Evolutionary conservation across 2,329 filamentous ascomycete genomes (phyloP), one percentile per base, ranked within the genome.

Genomic region (Talaromyces sp.): DNA sequence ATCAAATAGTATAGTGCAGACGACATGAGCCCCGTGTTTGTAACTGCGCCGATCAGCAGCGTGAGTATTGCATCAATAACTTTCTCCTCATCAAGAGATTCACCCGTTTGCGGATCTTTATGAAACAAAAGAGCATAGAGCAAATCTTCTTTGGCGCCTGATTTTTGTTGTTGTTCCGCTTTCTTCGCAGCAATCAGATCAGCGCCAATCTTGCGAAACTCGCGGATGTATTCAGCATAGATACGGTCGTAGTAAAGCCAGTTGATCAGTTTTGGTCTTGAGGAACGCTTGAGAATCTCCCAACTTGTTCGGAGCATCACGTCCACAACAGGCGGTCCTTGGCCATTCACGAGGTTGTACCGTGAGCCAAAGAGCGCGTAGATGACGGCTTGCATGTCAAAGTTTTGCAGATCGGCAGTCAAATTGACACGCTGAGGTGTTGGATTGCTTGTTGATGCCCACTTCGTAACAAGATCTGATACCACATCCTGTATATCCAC

Each of bases 1-100:
- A 89, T 69, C 2, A 92, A 77, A 58, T 87, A 79, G 67, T 86
- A 87, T 54, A 89, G 83, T 0, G 81, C 74, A 67, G 89, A 91
- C 0, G 86, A 83, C 10, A 91, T 71, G 17, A 88, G 74, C 2
- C 87, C 87, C 1, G 85, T 84, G 0, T 88, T 88, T 0, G 89
- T 91, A 66, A 90, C 88, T 63, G 90, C 87, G 2, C 86, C 79
- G 66, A 72, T 69, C 46, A 88, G 81, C 77, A 90, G 88, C 2
- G 83, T 82, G 57, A 88, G 83, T 65, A 90, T 85, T 69, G 90
- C 87, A 70, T 88, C 85, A 52, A 88, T 80, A 55, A 89, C 81
- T 61, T 83, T 83, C 11, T 82, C 81, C 4, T 88, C 83, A 7
- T 75, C 80, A 65, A 90, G 76, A 1, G 73, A 73, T 61, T 80